These are phyloP conservation scores for Rhodotorula graminis DNA, from an alignment of 768 basidiomycete genomes.

Conservation along the genomic window DNA sequence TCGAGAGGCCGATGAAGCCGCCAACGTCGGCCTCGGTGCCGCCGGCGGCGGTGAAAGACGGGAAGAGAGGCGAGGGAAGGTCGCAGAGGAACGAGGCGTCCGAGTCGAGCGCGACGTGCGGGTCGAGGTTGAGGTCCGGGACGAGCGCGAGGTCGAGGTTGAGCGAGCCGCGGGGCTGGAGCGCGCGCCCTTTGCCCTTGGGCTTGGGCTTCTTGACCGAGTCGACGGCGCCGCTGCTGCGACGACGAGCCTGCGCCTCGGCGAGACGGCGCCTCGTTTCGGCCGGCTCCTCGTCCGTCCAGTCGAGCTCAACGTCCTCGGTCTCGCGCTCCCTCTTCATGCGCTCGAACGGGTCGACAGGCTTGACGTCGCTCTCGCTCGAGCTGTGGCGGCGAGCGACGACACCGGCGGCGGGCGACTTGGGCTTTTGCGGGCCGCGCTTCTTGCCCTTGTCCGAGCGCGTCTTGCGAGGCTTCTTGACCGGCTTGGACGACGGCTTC, in stretches of 20 bases:
- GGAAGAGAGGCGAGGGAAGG: background rate
- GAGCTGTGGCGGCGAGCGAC: background rate
- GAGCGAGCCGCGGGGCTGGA: background rate
- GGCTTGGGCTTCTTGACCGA: too few relatives aligned
- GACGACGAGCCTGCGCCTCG: background rate
- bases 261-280: background rate
- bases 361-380: background rate
- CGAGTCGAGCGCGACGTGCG: background rate
- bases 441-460: background rate
- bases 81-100: background rate
- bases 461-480: constrained; percentile 1
- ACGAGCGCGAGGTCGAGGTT: background rate
- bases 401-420: too few relatives aligned
- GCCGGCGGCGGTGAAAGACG: too few relatives aligned
- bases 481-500: background rate
- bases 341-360: constrained; percentile 30
- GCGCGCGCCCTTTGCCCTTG: background rate
- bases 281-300: constrained; percentile 40
- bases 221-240: too few relatives aligned
- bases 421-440: background rate
- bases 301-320: constrained; percentile 27
- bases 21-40: too few relatives aligned
- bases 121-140: background rate
- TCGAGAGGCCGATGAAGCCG: too few relatives aligned
- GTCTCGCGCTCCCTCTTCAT: constrained; percentile 41